Evolutionary conservation across 2,329 filamentous ascomycete genomes (phyloP), one percentile per base, ranked within the genome.

Genomic region (Aureobasidium sp.): DNA sequence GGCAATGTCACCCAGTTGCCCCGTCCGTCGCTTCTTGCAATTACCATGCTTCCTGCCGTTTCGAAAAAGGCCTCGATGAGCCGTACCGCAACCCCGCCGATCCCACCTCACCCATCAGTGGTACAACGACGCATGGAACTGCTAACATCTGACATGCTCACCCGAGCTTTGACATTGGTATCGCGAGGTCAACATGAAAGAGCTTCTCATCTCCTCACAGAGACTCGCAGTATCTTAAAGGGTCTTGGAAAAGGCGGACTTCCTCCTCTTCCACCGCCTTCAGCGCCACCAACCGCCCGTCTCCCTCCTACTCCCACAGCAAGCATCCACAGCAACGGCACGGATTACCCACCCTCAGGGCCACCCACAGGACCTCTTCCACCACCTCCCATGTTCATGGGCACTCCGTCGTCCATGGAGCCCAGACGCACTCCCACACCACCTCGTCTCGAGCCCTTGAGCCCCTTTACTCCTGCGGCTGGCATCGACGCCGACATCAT

Each of bases 71-170:
- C 61, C 21, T 50, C 37, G 4, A 42, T 57, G 38, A 46, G 33
- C 29, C 57, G 62, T 27, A 75, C 82, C 60, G 62, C 74, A 60
- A 83, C 85, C 17, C 90, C 92, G 15, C 89, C 91, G 1, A 99
- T 99, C 63, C 94, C 94, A 15, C 93, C 94, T 47, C 94, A 97
- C 70, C 92, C 94, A 4, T 90, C 87, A 64, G 91, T 99, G 62
- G 93, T 99, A 7, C 94, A 99, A 75, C 84, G 94, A 42, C 88
- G 94, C 47, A 99, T 99, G 94, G 94, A 99, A 74, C 80, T 99
- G 31, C 82, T 99, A 57, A 97, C 94, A 2, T 97, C 93, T 1
- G 94, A 99, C 72, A 99, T 99, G 94, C 82, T 99, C 64, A 95
- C 90, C 8, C 83, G 94, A 61, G 92, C 94, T 15, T 78, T 99